These are phyloP conservation scores for Macrophomina phaseolina DNA, from an alignment of 2,329 filamentous ascomycete genomes.

Conservation along the genomic window DNA sequence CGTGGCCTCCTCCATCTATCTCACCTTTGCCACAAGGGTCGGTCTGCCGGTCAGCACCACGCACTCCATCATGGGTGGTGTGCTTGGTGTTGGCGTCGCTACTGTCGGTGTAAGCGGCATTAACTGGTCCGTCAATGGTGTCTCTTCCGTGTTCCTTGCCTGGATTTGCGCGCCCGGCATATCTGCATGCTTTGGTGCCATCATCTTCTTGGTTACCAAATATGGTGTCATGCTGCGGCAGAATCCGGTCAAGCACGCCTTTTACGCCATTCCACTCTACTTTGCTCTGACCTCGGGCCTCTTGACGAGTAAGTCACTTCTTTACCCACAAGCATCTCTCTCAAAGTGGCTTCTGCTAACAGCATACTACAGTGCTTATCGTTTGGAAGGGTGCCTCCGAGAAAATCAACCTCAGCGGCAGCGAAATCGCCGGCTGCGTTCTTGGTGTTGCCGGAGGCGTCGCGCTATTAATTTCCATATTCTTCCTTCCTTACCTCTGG, in stretches of 20 bases:
- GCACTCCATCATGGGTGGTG: constrained; percentile 53
- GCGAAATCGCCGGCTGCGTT: constrained; percentile 60
- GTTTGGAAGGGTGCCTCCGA: constrained; percentile 54
- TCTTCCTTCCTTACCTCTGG: constrained; percentile 66
- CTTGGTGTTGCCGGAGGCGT: constrained; percentile 59
- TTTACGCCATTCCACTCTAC: constrained; percentile 61
- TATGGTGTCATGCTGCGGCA: constrained; percentile 61
- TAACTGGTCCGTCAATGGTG: constrained; percentile 63
- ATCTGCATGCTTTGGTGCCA: constrained; percentile 58
- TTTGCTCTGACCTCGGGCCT: constrained; percentile 62
- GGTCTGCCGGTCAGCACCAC: constrained; percentile 63
- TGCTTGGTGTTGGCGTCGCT: constrained; percentile 53
- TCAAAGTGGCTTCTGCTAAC: neutral
- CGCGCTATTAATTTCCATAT: constrained; percentile 56
- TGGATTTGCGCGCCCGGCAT: constrained; percentile 67
- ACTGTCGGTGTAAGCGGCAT: constrained; percentile 61
- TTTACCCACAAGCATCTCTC: neutral
- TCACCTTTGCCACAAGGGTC: constrained; percentile 58
- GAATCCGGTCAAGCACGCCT: constrained; percentile 60
- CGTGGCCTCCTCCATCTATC: constrained; percentile 57
- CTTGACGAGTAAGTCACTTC: constrained; percentile 48
- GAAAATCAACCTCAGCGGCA: constrained; percentile 55
- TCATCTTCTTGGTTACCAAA: constrained; percentile 64
- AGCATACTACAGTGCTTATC: constrained; percentile 37
- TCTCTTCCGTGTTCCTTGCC: constrained; percentile 65